Percentiles rank a stretch among this genome's conserved stretches.
phyloP scores from a whole-genome alignment of 208 protist genomes.

The Trypanosoma theileri region DNA sequence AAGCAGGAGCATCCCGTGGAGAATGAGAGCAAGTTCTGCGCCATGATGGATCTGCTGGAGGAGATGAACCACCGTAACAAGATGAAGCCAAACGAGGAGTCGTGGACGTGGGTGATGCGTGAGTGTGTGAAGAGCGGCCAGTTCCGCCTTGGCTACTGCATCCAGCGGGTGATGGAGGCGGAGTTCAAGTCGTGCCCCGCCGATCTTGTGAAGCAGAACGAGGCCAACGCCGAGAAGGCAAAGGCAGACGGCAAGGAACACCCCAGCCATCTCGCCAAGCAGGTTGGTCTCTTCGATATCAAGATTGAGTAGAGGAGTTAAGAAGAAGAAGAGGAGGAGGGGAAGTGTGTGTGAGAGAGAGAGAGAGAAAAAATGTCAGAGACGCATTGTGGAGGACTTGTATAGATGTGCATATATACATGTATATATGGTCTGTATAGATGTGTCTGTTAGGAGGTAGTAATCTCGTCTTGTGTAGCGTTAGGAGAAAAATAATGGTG shows the following conservation, averaged over 20 bases:
- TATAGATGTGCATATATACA: no score
- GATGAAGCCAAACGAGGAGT: slow-evolving; percentile 84
- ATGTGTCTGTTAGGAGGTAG: no score
- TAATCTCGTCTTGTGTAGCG: no score
- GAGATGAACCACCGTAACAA: slow-evolving; percentile 90
- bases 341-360: no score
- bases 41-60: slow-evolving; percentile 89
- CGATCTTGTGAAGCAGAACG: slow-evolving; percentile 78
- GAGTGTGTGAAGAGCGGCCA: slow-evolving; percentile 83
- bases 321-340: no score
- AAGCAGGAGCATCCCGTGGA: slow-evolving; percentile 69
- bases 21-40: slow-evolving; percentile 89
- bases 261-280: slow-evolving; percentile 64
- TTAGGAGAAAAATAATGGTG: no score
- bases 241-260: slow-evolving; percentile 85
- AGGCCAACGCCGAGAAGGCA: slow-evolving; percentile 77
- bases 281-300: slow-evolving; percentile 81
- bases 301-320: slow-evolving; percentile 68
- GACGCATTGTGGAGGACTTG: no score
- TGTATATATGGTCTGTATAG: no score
- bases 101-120: slow-evolving; percentile 84
- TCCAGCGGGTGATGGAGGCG: slow-evolving; percentile 71
- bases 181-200: slow-evolving; percentile 78
- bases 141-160: slow-evolving; percentile 83
- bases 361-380: no score